Conservation (phyloP, 495 filamentous ascomycete species). For the Penicillium mononematosum region DNA sequence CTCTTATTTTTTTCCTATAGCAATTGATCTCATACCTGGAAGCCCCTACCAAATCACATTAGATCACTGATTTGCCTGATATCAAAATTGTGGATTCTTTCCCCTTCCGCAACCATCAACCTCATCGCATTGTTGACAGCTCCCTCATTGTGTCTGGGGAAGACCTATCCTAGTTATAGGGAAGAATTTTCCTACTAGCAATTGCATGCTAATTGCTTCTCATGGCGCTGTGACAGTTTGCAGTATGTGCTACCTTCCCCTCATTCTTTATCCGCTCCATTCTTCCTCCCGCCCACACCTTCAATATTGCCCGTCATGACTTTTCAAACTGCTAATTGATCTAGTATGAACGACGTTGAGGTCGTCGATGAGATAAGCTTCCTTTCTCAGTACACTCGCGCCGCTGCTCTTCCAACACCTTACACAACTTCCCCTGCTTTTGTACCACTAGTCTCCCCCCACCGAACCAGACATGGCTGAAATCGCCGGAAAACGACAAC, state of each 20-base stretch:
- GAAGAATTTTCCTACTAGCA: slow-evolving; percentile 6
- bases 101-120: slow-evolving; percentile 8
- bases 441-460: not conserved
- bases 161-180: slow-evolving; percentile 11
- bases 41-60: slow-evolving; percentile 11
- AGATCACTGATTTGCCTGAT: slow-evolving; percentile 13
- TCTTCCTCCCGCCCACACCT: slow-evolving; percentile 19
- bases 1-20: not conserved
- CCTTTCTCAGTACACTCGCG: slow-evolving; percentile 18
- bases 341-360: slow-evolving; percentile 34
- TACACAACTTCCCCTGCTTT: slow-evolving; percentile 10
- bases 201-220: slow-evolving; percentile 27
- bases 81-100: not conserved
- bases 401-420: slow-evolving; percentile 13
- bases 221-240: slow-evolving; percentile 36
- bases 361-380: slow-evolving; percentile 37
- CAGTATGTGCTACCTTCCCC: slow-evolving; percentile 38
- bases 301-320: slow-evolving; percentile 9
- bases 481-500: slow-evolving; percentile 37
- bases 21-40: not conserved
- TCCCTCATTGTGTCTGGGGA: slow-evolving; percentile 2
- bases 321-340: slow-evolving; percentile 16
- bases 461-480: slow-evolving; percentile 40
- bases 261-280: slow-evolving; percentile 26
- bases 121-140: slow-evolving; percentile 28